A percentile compares a stretch with the other conserved stretches of the same genome.
These are phyloP conservation scores for Zizania latifolia DNA, from an alignment of 176 grass and related monocot species.

Conservation along the genomic window DNA sequence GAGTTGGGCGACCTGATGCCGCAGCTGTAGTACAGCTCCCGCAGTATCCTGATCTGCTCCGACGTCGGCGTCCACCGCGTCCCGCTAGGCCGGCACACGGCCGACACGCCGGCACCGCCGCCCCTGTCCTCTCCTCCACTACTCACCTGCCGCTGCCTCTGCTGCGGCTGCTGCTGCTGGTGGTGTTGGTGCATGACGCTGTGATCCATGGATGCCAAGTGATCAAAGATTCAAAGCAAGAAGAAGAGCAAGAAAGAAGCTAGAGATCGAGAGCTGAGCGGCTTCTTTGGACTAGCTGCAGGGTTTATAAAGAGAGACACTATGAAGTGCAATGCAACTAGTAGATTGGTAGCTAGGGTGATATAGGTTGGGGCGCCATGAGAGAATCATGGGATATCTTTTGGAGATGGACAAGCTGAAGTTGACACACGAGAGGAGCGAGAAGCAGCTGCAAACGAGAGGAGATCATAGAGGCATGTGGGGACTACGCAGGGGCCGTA, in stretches of 20 bases:
- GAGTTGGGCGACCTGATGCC: slow-evolving; percentile 82
- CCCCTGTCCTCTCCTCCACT: slow-evolving; percentile 7
- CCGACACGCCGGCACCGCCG: not conserved
- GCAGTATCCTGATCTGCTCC: slow-evolving; percentile 76
- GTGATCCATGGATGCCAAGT: slow-evolving; percentile 2
- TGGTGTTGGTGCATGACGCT: not conserved
- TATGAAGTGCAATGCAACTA: not conserved
- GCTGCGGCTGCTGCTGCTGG: slow-evolving; percentile 8
- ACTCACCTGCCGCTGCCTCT: not conserved
- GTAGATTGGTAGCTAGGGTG: slow-evolving; percentile 22
- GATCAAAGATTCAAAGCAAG: not conserved
- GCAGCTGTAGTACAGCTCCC: slow-evolving; percentile 85
- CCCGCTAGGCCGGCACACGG: slow-evolving; percentile 47
- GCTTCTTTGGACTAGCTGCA: not conserved
- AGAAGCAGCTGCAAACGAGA: not conserved
- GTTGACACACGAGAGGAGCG: slow-evolving; percentile 63
- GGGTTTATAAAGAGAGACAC: slow-evolving; percentile 27
- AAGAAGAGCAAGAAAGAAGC: not conserved
- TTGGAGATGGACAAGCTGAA: slow-evolving; percentile 82
- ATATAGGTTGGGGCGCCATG: slow-evolving; percentile 30
- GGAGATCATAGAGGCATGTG: not conserved
- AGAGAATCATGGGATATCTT: slow-evolving; percentile 94
- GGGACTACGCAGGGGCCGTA: slow-evolving; percentile 8
- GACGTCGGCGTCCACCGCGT: slow-evolving; percentile 86
- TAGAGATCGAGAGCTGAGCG: not conserved